These are phyloP conservation scores for Paradendryphiella salina DNA, from an alignment of 2,329 filamentous ascomycete species.

Conservation along the genomic window DNA sequence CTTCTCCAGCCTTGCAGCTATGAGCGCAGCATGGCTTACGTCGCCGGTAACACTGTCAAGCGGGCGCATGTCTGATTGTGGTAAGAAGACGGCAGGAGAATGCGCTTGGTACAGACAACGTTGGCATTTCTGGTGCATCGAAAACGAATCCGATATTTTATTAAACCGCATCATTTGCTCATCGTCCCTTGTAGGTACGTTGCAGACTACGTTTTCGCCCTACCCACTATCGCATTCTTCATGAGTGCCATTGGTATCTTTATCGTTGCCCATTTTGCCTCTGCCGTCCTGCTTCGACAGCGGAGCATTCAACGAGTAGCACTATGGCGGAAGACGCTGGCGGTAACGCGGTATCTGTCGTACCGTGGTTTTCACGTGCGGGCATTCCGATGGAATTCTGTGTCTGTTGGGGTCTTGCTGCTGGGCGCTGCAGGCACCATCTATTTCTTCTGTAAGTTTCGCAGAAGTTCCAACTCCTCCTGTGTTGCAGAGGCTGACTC, in stretches of 20 bases:
- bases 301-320: constrained; percentile 7
- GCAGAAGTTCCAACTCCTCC: too few relatives aligned
- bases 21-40: constrained; percentile 25
- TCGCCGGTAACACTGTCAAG: constrained; percentile 19
- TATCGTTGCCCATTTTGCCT: constrained; percentile 47
- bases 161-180: too few relatives aligned
- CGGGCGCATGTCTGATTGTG: constrained; percentile 33
- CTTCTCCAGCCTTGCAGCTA: neutral
- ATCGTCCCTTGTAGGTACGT: constrained; percentile 48
- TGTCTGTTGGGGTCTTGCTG: constrained; percentile 32
- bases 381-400: constrained; percentile 32
- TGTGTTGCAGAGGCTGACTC: neutral
- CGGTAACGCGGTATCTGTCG: constrained; percentile 30
- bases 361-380: constrained; percentile 35
- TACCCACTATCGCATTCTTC: constrained; percentile 59
- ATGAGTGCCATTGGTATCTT: constrained; percentile 56
- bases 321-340: constrained; percentile 20
- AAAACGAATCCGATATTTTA: too few relatives aligned
- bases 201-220: constrained; percentile 58
- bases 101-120: constrained; percentile 53
- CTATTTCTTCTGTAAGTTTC: constrained; percentile 33
- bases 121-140: constrained; percentile 54
- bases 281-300: constrained; percentile 32
- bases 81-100: constrained; percentile 48
- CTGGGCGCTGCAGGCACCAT: constrained; percentile 26